Evolutionary conservation across 1,284 basidiomycete genomes (phyloP).

Genomic region (Thecaphora thlaspeos): DNA sequence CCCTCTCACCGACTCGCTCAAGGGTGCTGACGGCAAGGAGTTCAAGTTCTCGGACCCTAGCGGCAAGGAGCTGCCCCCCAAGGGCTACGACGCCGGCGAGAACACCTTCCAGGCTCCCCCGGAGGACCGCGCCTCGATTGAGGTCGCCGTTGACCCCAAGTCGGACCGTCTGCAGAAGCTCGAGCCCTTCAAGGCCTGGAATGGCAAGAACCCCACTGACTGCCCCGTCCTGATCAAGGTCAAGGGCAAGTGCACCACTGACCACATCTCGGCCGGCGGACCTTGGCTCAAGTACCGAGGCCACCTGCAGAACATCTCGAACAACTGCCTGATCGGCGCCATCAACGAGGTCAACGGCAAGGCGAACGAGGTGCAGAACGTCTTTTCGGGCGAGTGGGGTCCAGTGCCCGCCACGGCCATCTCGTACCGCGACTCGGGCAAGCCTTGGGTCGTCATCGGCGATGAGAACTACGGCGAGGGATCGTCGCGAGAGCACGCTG

Average conservation of each 20-base stretch:
- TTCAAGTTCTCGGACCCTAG: constrained; percentile 93
- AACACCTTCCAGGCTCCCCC: constrained; percentile 97
- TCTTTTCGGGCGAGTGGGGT: constrained; percentile 80
- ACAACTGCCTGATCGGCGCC: constrained; percentile 93
- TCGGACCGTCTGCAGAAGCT: constrained; percentile 94
- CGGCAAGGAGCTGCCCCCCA: constrained; percentile 88
- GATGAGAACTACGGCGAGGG: constrained; percentile 90
- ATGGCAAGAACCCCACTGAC: constrained; percentile 85
- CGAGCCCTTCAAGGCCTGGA: constrained; percentile 85
- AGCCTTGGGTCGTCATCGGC: constrained; percentile 91
- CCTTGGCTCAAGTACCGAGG: constrained; percentile 99
- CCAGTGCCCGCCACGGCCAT: constrained; percentile 81
- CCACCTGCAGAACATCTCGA: constrained; percentile 96
- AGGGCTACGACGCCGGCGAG: constrained; percentile 93
- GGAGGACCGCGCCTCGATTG: constrained; percentile 74
- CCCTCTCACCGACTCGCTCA: constrained; percentile 87
- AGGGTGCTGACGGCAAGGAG: constrained; percentile 85
- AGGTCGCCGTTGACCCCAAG: constrained; percentile 82
- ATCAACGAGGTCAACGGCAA: constrained; percentile 93
- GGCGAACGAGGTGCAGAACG: constrained; percentile 91
- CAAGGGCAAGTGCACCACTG: constrained; percentile 91
- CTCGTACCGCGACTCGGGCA: constrained; percentile 81
- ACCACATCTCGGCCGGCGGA: constrained; percentile 80
- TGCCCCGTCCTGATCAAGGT: constrained; percentile 97
- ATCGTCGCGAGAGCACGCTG: constrained; percentile 95